Conservation (phyloP, 257 asterid genomes). For the Fraxinus pennsylvanica region DNA sequence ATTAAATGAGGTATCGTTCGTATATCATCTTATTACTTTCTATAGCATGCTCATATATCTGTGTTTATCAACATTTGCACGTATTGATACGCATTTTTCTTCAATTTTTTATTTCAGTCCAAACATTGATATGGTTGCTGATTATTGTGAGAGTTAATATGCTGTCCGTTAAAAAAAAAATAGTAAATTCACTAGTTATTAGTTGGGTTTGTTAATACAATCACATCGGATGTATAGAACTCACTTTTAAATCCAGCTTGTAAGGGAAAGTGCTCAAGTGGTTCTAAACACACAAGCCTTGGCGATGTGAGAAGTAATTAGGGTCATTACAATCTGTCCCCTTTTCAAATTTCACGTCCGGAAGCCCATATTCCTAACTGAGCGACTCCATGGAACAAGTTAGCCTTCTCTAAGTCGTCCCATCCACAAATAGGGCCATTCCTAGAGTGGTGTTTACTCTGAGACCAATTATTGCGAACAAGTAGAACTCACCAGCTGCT, state of each 20-base stretch:
- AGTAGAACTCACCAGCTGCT: neutral
- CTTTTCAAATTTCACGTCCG: too few relatives aligned
- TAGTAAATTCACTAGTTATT: neutral
- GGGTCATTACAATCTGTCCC: neutral
- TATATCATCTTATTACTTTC: neutral
- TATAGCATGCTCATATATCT: neutral
- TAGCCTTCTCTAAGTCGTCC: neutral
- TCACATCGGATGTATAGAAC: neutral
- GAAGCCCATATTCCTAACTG: neutral
- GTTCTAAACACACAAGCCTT: neutral
- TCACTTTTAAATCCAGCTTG: neutral
- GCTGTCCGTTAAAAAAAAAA: neutral
- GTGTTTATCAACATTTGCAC: neutral
- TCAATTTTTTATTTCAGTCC: too few relatives aligned
- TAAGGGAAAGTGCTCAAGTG: neutral
- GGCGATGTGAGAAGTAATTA: neutral
- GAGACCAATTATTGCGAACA: neutral
- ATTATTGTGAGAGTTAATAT: neutral
- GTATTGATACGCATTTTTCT: neutral
- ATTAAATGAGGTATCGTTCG: conserved; percentile 21
- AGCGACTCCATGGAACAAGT: too few relatives aligned
- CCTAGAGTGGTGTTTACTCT: neutral
- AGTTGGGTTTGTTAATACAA: neutral
- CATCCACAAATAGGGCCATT: neutral
- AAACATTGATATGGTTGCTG: neutral